A percentile compares a stretch with the other conserved stretches of the same genome.
Conservation (phyloP, 768 basidiomycete species). For the Auricularia auricula-judae region DNA sequence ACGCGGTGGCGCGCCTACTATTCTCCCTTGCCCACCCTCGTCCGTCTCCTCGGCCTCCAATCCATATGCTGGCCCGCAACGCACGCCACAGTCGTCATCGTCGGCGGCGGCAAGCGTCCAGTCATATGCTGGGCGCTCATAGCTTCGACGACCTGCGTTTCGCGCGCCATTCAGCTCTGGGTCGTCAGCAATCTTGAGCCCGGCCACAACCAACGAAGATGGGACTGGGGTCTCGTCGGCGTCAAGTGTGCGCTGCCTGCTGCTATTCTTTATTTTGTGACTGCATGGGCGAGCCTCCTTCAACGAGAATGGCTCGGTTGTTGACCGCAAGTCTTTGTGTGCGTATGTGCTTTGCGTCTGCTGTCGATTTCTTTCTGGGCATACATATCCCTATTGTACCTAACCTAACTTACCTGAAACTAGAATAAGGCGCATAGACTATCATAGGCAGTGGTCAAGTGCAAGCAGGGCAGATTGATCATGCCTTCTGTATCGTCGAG, state of each 20-base stretch:
- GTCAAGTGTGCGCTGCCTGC: constrained; percentile 64
- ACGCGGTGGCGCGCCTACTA: constrained; percentile 90
- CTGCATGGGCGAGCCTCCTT: constrained; percentile 56
- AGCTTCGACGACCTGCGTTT: constrained; percentile 77
- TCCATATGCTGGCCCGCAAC: constrained; percentile 96
- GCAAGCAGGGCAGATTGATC: too few relatives aligned
- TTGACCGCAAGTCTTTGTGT: background rate
- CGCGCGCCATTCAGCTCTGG: constrained; percentile 85
- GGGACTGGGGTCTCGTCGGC: constrained; percentile 73
- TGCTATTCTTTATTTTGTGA: constrained; percentile 62
- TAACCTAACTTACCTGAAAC: background rate
- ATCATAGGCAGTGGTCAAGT: too few relatives aligned
- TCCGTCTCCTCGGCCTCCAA: constrained; percentile 85
- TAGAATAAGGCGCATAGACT: background rate
- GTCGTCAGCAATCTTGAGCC: constrained; percentile 74
- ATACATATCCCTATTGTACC: too few relatives aligned
- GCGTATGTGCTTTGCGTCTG: background rate
- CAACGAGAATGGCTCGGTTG: constrained; percentile 23
- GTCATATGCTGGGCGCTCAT: constrained; percentile 86
- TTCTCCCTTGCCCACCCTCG: constrained; percentile 73
- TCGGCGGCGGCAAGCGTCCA: constrained; percentile 60
- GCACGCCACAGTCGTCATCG: constrained; percentile 65
- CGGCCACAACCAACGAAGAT: constrained; percentile 39
- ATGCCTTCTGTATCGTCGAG: too few relatives aligned
- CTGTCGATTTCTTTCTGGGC: too few relatives aligned